These are phyloP conservation scores for Pleurotus ostreatus DNA, from an alignment of 768 basidiomycete species.

Conservation along the genomic window DNA sequence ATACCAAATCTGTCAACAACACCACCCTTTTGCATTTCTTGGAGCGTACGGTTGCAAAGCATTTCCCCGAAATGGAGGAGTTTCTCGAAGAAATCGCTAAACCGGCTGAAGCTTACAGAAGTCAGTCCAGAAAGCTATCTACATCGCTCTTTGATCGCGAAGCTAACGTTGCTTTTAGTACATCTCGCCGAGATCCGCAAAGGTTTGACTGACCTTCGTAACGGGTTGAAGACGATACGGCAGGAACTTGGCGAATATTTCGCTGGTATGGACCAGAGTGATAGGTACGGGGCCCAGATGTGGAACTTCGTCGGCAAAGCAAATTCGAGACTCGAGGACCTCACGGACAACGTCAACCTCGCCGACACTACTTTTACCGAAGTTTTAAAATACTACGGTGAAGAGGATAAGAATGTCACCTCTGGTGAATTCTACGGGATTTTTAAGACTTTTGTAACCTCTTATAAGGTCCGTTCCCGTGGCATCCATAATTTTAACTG, in stretches of 20 bases:
- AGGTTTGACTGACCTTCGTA: constrained; percentile 65
- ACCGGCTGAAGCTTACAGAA: constrained; percentile 90
- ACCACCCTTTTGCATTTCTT: constrained; percentile 94
- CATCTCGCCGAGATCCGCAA: constrained; percentile 85
- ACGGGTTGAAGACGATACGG: constrained; percentile 75
- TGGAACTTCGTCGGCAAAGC: constrained; percentile 84
- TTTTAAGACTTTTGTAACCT: constrained; percentile 95
- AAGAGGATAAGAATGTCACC: constrained; percentile 83
- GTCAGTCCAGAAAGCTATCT: constrained; percentile 34
- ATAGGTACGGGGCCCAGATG: constrained; percentile 89
- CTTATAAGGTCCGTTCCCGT: constrained; percentile 61
- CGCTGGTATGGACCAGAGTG: constrained; percentile 61
- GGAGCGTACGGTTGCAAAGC: constrained; percentile 80
- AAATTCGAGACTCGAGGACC: constrained; percentile 68
- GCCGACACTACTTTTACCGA: constrained; percentile 83
- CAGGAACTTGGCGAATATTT: constrained; percentile 81
- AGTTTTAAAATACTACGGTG: constrained; percentile 88
- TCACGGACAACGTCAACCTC: constrained; percentile 82
- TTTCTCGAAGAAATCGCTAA: constrained; percentile 88
- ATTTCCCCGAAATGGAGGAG: constrained; percentile 82
- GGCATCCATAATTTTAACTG: neutral
- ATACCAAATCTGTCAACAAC: constrained; percentile 94
- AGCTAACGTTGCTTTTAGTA: constrained; percentile 40
- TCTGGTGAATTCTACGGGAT: constrained; percentile 94
- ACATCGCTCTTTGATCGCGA: constrained; percentile 7